Conservation (phyloP, 1,284 basidiomycete genomes). For the Irpex lacteus region DNA sequence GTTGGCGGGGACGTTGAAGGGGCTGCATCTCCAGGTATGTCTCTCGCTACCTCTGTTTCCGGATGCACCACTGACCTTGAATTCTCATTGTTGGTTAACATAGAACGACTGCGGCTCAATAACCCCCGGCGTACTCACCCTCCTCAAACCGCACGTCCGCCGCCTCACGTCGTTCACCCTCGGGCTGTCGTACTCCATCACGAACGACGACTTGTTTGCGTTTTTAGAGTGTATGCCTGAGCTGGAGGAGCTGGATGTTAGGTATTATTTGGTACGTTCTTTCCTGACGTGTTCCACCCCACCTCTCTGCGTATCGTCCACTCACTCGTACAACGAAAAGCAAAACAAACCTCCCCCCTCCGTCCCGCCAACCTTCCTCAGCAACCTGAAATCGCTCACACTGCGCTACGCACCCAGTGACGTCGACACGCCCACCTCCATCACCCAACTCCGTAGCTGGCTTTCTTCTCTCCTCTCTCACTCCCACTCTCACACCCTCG, state of each 20-base stretch:
- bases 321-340: not conserved
- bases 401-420: not conserved
- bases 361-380: not conserved
- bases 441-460: not conserved
- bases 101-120: constrained; percentile 52
- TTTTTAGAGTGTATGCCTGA: constrained; percentile 39
- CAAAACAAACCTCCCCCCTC: not conserved
- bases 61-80: not conserved
- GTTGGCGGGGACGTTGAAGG: not conserved
- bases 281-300: not conserved
- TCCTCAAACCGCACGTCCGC: constrained; percentile 35
- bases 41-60: not conserved
- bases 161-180: constrained; percentile 34
- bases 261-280: constrained; percentile 46
- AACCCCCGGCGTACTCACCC: constrained; percentile 51
- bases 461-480: not conserved
- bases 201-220: constrained; percentile 44
- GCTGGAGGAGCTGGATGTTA: constrained; percentile 37
- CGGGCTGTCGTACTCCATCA: constrained; percentile 53
- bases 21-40: not conserved
- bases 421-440: not conserved
- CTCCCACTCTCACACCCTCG: not conserved
- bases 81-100: constrained; percentile 28
- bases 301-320: not conserved
- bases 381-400: not conserved